Conservation (phyloP, 2,329 filamentous ascomycete species). For the Trichoderma sp. region DNA sequence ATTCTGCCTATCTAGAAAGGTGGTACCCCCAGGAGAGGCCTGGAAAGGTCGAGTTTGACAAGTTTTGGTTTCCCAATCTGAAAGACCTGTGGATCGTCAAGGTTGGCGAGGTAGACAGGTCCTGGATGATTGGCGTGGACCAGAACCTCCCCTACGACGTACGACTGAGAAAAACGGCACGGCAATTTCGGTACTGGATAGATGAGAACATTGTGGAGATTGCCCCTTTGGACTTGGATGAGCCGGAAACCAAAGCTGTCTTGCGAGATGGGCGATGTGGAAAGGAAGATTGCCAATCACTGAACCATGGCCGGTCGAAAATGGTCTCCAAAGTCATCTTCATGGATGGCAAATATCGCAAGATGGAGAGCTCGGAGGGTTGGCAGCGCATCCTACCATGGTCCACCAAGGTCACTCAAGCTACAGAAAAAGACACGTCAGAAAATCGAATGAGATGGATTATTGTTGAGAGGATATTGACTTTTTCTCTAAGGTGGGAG, state of each 20-base stretch:
- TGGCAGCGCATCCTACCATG: constrained; percentile 44
- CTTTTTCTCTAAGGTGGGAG: constrained; percentile 45
- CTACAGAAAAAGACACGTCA: constrained; percentile 36
- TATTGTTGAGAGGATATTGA: constrained; percentile 45
- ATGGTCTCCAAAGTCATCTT: constrained; percentile 47
- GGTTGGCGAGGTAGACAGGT: constrained; percentile 44
- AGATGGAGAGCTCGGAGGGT: constrained; percentile 33
- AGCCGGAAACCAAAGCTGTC: constrained; percentile 42
- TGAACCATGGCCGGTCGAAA: constrained; percentile 43
- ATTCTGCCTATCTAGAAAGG: constrained; percentile 43
- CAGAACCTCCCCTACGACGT: constrained; percentile 37
- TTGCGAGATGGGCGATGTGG: constrained; percentile 44
- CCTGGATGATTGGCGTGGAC: constrained; percentile 44
- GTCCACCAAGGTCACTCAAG: constrained; percentile 37
- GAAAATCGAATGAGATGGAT: constrained; percentile 46
- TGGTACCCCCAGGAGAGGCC: constrained; percentile 40
- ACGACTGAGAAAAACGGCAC: constrained; percentile 41
- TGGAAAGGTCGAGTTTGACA: constrained; percentile 44
- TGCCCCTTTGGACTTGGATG: constrained; percentile 41
- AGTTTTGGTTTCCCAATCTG: constrained; percentile 46
- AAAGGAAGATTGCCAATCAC: constrained; percentile 41
- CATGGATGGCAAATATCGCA: constrained; percentile 42
- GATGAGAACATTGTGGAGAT: constrained; percentile 46
- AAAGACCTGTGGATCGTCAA: constrained; percentile 47
- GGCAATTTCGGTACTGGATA: constrained; percentile 47